Conservation (phyloP, 2,329 filamentous ascomycete genomes). For the Ascochyta rabiei region DNA sequence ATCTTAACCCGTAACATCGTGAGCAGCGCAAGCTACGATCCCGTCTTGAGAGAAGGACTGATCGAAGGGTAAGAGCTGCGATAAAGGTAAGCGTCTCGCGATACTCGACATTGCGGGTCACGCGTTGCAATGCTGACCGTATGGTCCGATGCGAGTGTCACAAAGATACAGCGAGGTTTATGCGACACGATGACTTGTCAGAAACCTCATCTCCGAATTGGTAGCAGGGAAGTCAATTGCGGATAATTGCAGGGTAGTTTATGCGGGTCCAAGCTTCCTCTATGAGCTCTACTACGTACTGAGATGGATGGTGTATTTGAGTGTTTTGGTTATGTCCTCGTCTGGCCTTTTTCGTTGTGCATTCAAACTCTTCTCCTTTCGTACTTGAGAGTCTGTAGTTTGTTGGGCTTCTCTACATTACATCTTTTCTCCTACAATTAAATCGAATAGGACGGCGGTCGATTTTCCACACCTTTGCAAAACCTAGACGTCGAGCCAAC, state of each 20-base stretch:
- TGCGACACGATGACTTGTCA: not conserved
- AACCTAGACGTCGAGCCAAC: conserved; percentile 41
- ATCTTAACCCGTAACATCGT: no score
- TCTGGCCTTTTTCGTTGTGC: no score
- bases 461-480: conserved; percentile 31
- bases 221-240: not conserved
- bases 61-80: no score
- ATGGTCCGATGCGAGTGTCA: no score
- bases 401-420: not conserved
- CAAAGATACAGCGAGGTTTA: not conserved
- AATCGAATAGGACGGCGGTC: conserved; percentile 12
- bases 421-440: not conserved
- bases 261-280: not conserved
- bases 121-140: no score
- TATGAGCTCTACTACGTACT: not conserved
- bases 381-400: no score
- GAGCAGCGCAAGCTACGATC: no score
- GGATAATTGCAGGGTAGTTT: conserved; percentile 8
- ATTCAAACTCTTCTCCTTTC: no score
- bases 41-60: no score
- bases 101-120: no score
- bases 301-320: not conserved
- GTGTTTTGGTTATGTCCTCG: not conserved
- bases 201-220: not conserved
- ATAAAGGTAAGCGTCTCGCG: no score